Conservation (phyloP, 2,329 filamentous ascomycete species). For the Diaporthe citri region DNA sequence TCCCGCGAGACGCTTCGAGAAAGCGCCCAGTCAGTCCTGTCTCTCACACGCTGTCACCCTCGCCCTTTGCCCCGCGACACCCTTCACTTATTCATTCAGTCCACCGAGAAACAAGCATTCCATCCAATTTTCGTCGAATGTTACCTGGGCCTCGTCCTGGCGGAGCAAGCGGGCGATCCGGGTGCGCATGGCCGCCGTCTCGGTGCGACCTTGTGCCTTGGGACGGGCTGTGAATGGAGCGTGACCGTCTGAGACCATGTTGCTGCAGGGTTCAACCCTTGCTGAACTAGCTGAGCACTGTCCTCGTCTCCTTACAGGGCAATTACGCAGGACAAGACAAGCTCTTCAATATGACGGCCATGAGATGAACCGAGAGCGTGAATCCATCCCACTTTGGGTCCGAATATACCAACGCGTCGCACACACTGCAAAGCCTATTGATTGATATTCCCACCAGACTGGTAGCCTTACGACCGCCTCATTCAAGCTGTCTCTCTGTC, state of each 20-base stretch:
- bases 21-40: background rate
- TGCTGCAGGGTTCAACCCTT: background rate
- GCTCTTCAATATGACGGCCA: background rate
- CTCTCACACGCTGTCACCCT: background rate
- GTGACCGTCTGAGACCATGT: background rate
- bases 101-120: background rate
- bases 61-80: background rate
- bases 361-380: background rate
- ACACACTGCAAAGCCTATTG: background rate
- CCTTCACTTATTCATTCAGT: background rate
- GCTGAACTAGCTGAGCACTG: background rate
- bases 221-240: slow-evolving; percentile 10
- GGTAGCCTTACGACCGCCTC: background rate
- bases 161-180: background rate
- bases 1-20: slow-evolving; percentile 29
- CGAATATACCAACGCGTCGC: background rate
- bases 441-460: background rate
- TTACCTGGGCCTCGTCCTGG: background rate
- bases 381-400: background rate
- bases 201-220: background rate
- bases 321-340: background rate
- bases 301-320: background rate
- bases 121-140: background rate
- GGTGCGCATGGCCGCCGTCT: background rate
- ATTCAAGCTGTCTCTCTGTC: background rate